Evolutionary conservation across 2,329 filamentous ascomycete genomes (phyloP), one percentile per base, ranked within the genome.

Genomic region (Venturia oleaginea): DNA sequence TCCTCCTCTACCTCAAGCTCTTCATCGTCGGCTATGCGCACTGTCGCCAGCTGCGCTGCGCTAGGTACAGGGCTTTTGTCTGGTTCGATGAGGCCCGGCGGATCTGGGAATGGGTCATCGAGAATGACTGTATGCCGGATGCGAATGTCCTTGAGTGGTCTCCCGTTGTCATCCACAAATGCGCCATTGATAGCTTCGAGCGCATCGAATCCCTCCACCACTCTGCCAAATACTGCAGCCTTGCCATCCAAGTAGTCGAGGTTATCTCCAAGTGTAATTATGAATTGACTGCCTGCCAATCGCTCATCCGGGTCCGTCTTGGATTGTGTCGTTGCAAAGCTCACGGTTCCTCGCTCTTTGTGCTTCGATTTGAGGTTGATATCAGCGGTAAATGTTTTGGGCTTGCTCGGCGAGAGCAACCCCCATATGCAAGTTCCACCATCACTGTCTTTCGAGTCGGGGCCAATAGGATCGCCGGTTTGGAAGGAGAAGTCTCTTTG

Each of bases 401-500:
- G 80, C 54, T 72, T 66, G 3, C 68, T 83, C 51, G 76, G 87
- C 30, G 90, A 85, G 32, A 96, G 74, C 63, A 91, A 75, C 51
- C 92, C 92, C 93, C 93, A 97, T 79, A 97, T 91, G 54, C 91
- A 96, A 59, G 87, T 89, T 68, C 94, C 93, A 69, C 93, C 93
- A 84, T 97, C 91, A 70, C 92, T 96, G 59, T 92, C 86, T 69
- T 85, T 80, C 17, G 91, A 90, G 65, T 89, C 85, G 15, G 92
- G 93, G 15, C 94, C 93, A 63, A 97, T 86, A 15, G 93, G 93
- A 72, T 97, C 94, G 74, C 93, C 93, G 38, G 91, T 95, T 77
- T 97, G 93, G 77, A 96, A 96, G 67, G 92, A 96, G 77, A 97
- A 97, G 77, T 91, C 87, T 75, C 93, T 94, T 74, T 97, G 94